Percentiles rank a stretch among this genome's conserved stretches.
These are phyloP conservation scores for Coemansia sp. DNA, from an alignment of 192 early-diverging fungal genomes.

Conservation along the genomic window DNA sequence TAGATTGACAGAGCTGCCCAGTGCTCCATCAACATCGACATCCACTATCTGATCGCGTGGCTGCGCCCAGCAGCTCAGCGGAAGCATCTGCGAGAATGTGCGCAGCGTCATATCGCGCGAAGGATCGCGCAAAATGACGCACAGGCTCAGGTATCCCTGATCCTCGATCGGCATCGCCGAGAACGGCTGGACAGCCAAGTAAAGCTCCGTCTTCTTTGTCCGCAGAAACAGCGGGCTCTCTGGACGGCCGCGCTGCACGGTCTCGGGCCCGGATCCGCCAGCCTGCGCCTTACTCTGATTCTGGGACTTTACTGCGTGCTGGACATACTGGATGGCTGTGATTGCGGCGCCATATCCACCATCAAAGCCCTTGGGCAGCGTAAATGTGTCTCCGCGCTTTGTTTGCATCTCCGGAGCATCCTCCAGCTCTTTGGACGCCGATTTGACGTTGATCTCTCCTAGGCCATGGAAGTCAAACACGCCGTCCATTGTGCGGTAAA, in stretches of 20 bases:
- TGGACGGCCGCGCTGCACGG: background rate
- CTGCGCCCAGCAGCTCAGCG: constrained; percentile 51
- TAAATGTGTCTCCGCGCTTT: constrained; percentile 53
- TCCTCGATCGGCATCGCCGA: constrained; percentile 54
- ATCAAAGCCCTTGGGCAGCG: constrained; percentile 56
- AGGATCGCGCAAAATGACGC: constrained; percentile 47
- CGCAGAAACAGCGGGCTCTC: constrained; percentile 50
- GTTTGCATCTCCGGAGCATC: constrained; percentile 51
- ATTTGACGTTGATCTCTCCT: constrained; percentile 48
- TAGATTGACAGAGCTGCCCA: constrained; percentile 45
- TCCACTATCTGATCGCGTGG: constrained; percentile 57
- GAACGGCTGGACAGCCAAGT: constrained; percentile 53
- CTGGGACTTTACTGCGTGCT: constrained; percentile 27
- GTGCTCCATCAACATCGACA: constrained; percentile 45
- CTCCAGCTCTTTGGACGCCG: constrained; percentile 27
- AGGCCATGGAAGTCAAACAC: constrained; percentile 53
- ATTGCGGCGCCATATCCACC: constrained; percentile 53
- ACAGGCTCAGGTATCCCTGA: constrained; percentile 42
- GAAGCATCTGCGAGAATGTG: constrained; percentile 59
- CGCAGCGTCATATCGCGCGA: constrained; percentile 37
- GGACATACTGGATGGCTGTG: constrained; percentile 45
- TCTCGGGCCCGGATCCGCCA: background rate
- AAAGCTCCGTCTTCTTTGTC: constrained; percentile 47
- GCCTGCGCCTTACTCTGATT: constrained; percentile 1
- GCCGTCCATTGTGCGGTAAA: constrained; percentile 51